These are phyloP conservation scores for Russula virescens DNA, from an alignment of 768 basidiomycete species.

Conservation along the genomic window DNA sequence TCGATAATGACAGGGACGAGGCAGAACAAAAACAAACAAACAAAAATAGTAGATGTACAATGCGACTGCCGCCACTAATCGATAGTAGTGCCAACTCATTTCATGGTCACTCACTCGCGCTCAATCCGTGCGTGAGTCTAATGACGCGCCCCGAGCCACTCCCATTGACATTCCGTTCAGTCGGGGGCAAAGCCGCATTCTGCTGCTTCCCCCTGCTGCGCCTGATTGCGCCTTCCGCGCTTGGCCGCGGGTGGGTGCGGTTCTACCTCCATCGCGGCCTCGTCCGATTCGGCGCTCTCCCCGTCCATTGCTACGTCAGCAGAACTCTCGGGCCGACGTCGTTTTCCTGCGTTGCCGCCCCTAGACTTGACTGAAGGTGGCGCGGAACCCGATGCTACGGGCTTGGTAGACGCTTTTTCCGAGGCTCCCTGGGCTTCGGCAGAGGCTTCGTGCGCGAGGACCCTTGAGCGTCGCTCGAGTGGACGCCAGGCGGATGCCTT, in stretches of 20 bases:
- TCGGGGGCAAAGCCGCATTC: neutral
- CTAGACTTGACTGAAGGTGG: neutral
- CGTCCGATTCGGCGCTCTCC: no score
- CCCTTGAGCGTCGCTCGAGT: constrained; percentile 21
- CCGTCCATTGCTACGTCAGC: no score
- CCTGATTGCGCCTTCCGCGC: neutral
- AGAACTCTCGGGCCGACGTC: no score
- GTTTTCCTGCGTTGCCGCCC: neutral
- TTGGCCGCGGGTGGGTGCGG: neutral
- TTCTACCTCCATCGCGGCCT: no score
- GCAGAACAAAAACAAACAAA: neutral
- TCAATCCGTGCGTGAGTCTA: no score
- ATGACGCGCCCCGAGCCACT: neutral
- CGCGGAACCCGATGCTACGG: neutral
- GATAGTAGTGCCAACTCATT: no score
- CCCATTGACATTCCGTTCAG: neutral
- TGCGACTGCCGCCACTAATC: neutral
- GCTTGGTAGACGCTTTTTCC: neutral
- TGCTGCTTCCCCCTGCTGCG: neutral
- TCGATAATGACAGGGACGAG: neutral
- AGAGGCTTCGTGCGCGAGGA: constrained; percentile 19
- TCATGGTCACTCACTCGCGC: neutral
- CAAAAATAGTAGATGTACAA: neutral
- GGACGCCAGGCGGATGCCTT: neutral
- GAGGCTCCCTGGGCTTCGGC: neutral